Conservation (phyloP, 1,284 basidiomycete genomes). For the Austropuccinia psidii region DNA sequence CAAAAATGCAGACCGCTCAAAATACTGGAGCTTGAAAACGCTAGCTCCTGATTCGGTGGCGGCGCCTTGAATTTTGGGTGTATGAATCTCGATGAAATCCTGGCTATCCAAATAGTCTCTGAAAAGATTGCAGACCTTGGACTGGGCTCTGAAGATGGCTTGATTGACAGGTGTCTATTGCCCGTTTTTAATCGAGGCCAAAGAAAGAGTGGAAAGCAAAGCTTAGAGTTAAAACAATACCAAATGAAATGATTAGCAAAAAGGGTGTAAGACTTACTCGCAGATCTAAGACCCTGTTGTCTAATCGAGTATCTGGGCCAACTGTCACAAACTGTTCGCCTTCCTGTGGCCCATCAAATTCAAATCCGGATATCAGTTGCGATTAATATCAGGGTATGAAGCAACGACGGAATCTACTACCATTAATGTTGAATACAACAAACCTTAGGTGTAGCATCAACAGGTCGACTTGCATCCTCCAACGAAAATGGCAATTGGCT, state of each 20-base stretch:
- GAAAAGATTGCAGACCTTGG: constrained; percentile 81
- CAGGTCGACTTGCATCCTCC: constrained; percentile 82
- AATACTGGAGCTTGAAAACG: constrained; percentile 97
- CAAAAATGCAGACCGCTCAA: constrained; percentile 79
- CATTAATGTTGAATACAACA: too few relatives aligned
- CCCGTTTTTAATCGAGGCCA: neutral
- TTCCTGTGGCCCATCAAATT: too few relatives aligned
- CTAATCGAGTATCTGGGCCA: constrained; percentile 81
- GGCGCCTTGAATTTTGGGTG: constrained; percentile 92
- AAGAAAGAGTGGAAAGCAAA: neutral
- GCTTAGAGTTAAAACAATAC: neutral
- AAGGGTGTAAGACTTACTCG: constrained; percentile 48
- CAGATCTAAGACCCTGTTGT: constrained; percentile 90
- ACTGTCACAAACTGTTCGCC: constrained; percentile 50
- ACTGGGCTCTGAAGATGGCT: constrained; percentile 87
- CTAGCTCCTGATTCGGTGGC: constrained; percentile 94
- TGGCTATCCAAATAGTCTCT: constrained; percentile 68
- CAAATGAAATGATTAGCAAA: neutral
- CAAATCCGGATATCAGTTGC: neutral
- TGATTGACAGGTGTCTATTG: constrained; percentile 76
- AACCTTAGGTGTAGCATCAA: constrained; percentile 27
- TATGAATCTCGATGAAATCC: constrained; percentile 90
- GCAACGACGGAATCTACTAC: too few relatives aligned
- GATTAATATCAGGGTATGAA: neutral
- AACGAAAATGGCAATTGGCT: constrained; percentile 73